These are phyloP conservation scores for Tulasnella sp. DNA, from an alignment of 768 basidiomycete species.

Conservation along the genomic window DNA sequence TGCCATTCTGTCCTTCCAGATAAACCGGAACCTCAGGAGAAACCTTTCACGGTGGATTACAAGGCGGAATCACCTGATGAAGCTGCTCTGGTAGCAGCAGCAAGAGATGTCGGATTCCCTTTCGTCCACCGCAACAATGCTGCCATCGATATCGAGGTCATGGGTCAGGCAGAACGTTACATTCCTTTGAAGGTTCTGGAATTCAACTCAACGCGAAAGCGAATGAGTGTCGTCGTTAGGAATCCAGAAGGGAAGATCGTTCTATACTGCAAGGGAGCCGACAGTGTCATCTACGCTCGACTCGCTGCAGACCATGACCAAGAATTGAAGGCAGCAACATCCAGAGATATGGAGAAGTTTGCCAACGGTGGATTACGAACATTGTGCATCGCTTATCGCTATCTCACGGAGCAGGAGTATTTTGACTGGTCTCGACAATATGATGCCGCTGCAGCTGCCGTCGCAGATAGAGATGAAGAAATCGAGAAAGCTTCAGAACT, in stretches of 20 bases:
- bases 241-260: slow-evolving; percentile 70
- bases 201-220: slow-evolving; percentile 87
- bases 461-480: slow-evolving; percentile 76
- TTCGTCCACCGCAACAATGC: slow-evolving; percentile 69
- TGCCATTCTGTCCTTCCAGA: slow-evolving; percentile 89
- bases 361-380: slow-evolving; percentile 89
- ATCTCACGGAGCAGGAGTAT: slow-evolving; percentile 74
- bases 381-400: slow-evolving; percentile 73
- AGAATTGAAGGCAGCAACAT: slow-evolving; percentile 59
- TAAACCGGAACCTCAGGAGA: slow-evolving; percentile 43
- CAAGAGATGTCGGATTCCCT: slow-evolving; percentile 85
- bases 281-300: slow-evolving; percentile 84
- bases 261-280: slow-evolving; percentile 93
- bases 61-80: slow-evolving; percentile 97
- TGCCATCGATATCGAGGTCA: slow-evolving; percentile 73
- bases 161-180: slow-evolving; percentile 79
- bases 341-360: slow-evolving; percentile 81
- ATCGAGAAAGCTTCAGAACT: slow-evolving; percentile 75
- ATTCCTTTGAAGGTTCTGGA: slow-evolving; percentile 70
- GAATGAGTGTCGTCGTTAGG: slow-evolving; percentile 88
- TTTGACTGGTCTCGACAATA: slow-evolving; percentile 62
- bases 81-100: slow-evolving; percentile 83
- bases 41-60: slow-evolving; percentile 62
- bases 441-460: slow-evolving; percentile 66
- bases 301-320: slow-evolving; percentile 65